phyloP scores from a whole-genome alignment of 2,329 filamentous ascomycete species.

The Xylariaceae sp. region DNA sequence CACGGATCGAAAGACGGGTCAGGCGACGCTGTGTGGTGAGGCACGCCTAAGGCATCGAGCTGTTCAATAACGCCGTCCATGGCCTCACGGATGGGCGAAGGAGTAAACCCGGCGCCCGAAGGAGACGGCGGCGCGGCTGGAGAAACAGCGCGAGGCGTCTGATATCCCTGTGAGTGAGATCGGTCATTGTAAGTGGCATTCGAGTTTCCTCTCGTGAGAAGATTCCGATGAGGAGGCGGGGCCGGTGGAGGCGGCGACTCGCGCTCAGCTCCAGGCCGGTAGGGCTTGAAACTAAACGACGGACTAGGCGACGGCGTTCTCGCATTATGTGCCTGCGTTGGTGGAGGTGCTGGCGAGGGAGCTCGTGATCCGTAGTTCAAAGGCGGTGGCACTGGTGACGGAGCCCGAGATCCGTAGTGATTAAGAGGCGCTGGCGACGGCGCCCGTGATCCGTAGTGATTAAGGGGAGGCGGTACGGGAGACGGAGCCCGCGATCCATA shows the following conservation, averaged over 20 bases:
- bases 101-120: conserved; percentile 64
- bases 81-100: conserved; percentile 84
- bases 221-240: conserved; percentile 75
- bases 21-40: conserved; percentile 50
- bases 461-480: conserved; percentile 26
- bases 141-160: conserved; percentile 55
- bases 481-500: conserved; percentile 33
- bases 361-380: conserved; percentile 28
- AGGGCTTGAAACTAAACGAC: conserved; percentile 36
- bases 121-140: conserved; percentile 64
- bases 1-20: conserved; percentile 65
- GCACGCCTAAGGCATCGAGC: conserved; percentile 74
- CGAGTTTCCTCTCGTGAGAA: conserved; percentile 28
- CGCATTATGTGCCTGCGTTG: conserved; percentile 26
- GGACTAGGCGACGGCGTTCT: conserved; percentile 38
- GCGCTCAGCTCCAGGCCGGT: conserved; percentile 31
- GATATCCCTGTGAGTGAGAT: conserved; percentile 36
- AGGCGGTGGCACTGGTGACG: conserved; percentile 13
- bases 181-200: conserved; percentile 38
- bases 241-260: conserved; percentile 72
- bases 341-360: conserved; percentile 38
- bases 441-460: conserved; percentile 27
- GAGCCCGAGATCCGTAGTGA: conserved; percentile 22
- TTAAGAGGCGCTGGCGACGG: conserved; percentile 38
- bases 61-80: conserved; percentile 99